phyloP scores from a whole-genome alignment of 352 stramenopile genomes.

The Phytopythium vexans region DNA sequence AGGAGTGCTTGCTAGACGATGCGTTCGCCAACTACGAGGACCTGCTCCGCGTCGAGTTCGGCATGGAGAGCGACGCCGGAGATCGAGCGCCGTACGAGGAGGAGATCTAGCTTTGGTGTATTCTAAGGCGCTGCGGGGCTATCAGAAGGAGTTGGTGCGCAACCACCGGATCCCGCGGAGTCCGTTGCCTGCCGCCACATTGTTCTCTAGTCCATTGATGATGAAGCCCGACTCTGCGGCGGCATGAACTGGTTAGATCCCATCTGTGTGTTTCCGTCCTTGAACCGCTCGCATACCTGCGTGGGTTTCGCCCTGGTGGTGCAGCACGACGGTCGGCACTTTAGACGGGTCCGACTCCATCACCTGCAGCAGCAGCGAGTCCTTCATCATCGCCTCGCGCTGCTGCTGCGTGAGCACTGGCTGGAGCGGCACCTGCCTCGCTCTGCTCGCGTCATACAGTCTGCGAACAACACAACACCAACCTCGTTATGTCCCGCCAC shows the following conservation, averaged over 20 bases:
- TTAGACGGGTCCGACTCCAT: constrained; percentile 73
- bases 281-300: constrained; percentile 32
- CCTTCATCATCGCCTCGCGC: constrained; percentile 38
- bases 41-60: constrained; percentile 34
- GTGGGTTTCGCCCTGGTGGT: constrained; percentile 71
- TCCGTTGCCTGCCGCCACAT: constrained; percentile 75
- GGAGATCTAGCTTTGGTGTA: constrained; percentile 5
- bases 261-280: neutral
- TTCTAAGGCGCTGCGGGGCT: neutral
- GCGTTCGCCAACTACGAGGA: constrained; percentile 51
- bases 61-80: constrained; percentile 7
- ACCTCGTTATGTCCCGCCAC: neutral
- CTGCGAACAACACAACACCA: neutral
- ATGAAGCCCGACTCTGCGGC: constrained; percentile 61
- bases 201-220: constrained; percentile 84
- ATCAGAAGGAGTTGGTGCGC: constrained; percentile 69
- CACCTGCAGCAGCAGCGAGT: constrained; percentile 57
- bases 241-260: neutral
- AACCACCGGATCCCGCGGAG: constrained; percentile 80
- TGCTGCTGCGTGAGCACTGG: constrained; percentile 29
- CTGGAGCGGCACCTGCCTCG: constrained; percentile 2
- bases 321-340: constrained; percentile 63
- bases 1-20: constrained; percentile 63
- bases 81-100: constrained; percentile 5
- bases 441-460: constrained; percentile 1